These are phyloP conservation scores for Lasiosphaeria hispida DNA, from an alignment of 495 filamentous ascomycete species.

Conservation along the genomic window DNA sequence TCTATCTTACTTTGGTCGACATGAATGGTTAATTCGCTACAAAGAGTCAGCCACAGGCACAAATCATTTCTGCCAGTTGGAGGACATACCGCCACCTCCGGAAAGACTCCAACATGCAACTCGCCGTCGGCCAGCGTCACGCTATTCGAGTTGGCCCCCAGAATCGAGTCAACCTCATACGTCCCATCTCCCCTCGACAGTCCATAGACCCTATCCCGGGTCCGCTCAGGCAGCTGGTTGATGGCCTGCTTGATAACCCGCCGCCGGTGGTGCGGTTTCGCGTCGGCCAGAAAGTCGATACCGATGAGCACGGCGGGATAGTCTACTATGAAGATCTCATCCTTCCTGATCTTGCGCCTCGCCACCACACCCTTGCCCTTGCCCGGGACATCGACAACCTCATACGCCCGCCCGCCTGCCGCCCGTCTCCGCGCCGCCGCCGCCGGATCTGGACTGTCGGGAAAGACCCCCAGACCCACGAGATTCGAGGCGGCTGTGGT, in stretches of 20 bases:
- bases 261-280: slow-evolving; percentile 31
- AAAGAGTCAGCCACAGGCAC: no score
- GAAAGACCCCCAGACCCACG: slow-evolving; percentile 26
- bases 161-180: slow-evolving; percentile 39
- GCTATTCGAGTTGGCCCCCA: slow-evolving; percentile 39
- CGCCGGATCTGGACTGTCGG: slow-evolving; percentile 26
- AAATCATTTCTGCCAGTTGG: background rate
- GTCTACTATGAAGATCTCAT: slow-evolving; percentile 42
- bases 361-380: slow-evolving; percentile 41
- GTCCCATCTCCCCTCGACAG: slow-evolving; percentile 23
- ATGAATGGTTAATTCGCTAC: slow-evolving; percentile 45
- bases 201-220: slow-evolving; percentile 20
- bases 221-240: slow-evolving; percentile 35
- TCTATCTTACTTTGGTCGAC: slow-evolving; percentile 40
- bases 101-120: slow-evolving; percentile 37
- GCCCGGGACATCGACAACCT: slow-evolving; percentile 28
- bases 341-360: slow-evolving; percentile 29
- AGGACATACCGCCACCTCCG: slow-evolving; percentile 34
- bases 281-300: slow-evolving; percentile 29
- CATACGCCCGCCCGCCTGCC: slow-evolving; percentile 19
- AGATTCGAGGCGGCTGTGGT: slow-evolving; percentile 27
- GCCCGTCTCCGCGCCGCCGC: slow-evolving; percentile 8
- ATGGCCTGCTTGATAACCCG: slow-evolving; percentile 33
- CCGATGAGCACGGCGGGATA: slow-evolving; percentile 35
- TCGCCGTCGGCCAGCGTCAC: slow-evolving; percentile 29